These are phyloP conservation scores for Talaromyces marneffei DNA, from an alignment of 2,329 filamentous ascomycete species.

Conservation along the genomic window DNA sequence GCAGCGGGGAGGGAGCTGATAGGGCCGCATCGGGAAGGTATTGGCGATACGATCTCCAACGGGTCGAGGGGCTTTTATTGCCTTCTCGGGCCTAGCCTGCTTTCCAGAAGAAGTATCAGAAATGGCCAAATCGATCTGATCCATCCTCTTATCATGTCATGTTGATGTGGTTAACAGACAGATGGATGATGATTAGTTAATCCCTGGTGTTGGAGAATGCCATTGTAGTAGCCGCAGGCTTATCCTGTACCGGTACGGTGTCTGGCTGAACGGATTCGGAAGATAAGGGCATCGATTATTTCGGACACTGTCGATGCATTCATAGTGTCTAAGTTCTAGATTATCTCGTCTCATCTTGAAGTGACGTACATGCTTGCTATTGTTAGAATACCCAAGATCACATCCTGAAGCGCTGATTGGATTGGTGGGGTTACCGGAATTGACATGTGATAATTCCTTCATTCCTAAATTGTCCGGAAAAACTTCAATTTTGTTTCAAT, in stretches of 20 bases:
- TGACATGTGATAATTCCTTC: constrained; percentile 1
- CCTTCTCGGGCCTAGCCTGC: background rate
- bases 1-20: background rate
- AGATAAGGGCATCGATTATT: background rate
- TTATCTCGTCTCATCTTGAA: background rate
- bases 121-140: background rate
- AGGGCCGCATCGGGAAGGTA: constrained; percentile 11
- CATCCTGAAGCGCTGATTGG: background rate
- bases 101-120: constrained; percentile 12
- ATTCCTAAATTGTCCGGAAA: background rate
- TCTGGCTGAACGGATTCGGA: background rate
- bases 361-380: background rate
- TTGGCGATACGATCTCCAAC: background rate
- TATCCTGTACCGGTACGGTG: background rate
- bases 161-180: background rate
- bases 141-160: background rate
- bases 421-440: background rate
- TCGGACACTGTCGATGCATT: background rate
- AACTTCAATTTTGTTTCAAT: background rate
- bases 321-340: background rate
- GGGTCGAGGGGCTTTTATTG: background rate
- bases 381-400: background rate
- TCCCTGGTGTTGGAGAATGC: background rate
- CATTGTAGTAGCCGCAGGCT: background rate
- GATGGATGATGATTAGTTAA: background rate